These are phyloP conservation scores for Byssochlamys sp. DNA, from an alignment of 2,329 filamentous ascomycete genomes.

Conservation along the genomic window DNA sequence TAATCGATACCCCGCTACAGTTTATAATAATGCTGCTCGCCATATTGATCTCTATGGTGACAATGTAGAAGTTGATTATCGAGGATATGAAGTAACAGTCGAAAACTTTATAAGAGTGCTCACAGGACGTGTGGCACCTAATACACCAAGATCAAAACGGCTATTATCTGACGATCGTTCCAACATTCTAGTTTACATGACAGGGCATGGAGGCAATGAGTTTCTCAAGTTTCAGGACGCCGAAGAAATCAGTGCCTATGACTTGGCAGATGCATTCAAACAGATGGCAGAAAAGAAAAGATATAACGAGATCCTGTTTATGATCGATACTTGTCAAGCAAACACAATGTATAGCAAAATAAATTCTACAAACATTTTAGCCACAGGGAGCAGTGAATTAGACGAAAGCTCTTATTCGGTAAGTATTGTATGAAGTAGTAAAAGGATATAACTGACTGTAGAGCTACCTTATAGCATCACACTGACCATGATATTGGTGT, in stretches of 20 bases:
- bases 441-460: too few species aligned
- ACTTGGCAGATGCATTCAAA: slow-evolving; percentile 91
- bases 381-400: slow-evolving; percentile 88
- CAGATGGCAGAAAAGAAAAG: slow-evolving; percentile 99
- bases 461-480: too few species aligned
- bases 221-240: slow-evolving; percentile 98
- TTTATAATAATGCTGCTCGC: slow-evolving; percentile 95
- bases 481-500: slow-evolving; percentile 97
- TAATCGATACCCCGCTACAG: slow-evolving; percentile 92
- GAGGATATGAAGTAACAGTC: slow-evolving; percentile 95
- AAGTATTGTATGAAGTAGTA: too few species aligned
- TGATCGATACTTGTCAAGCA: slow-evolving; percentile 99
- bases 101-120: slow-evolving; percentile 95
- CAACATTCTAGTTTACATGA: slow-evolving; percentile 99
- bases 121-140: slow-evolving; percentile 85
- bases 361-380: slow-evolving; percentile 95
- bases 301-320: slow-evolving; percentile 96
- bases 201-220: slow-evolving; percentile 91
- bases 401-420: slow-evolving; percentile 96
- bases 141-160: slow-evolving; percentile 89
- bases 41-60: slow-evolving; percentile 94
- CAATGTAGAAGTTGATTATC: slow-evolving; percentile 97
- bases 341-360: slow-evolving; percentile 99
- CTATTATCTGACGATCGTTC: slow-evolving; percentile 88
- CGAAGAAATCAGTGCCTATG: slow-evolving; percentile 92